These are phyloP conservation scores for Lactarius pseudohatsudake DNA, from an alignment of 768 basidiomycete genomes.

Conservation along the genomic window DNA sequence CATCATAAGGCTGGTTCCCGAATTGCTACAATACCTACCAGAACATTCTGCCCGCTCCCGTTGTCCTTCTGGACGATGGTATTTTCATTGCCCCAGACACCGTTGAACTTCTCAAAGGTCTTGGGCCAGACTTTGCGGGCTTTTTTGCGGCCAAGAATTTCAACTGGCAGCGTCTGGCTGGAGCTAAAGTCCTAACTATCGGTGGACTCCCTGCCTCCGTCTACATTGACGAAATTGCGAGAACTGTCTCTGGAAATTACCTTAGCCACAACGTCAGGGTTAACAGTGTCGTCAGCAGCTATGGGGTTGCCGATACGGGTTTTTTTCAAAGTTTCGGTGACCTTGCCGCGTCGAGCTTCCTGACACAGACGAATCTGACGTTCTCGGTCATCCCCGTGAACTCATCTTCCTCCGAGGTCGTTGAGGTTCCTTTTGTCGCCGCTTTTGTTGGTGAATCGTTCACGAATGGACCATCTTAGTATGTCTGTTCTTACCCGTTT, in stretches of 20 bases:
- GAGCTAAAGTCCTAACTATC: conserved; percentile 55
- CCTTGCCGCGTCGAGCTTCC: conserved; percentile 53
- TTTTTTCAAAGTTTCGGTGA: conserved; percentile 60
- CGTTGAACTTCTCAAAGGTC: conserved; percentile 47
- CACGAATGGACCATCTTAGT: conserved; percentile 54
- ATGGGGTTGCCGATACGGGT: conserved; percentile 41
- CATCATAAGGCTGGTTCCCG: conserved; percentile 51
- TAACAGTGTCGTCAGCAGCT: conserved; percentile 62
- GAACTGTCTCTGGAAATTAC: conserved; percentile 59
- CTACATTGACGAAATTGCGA: conserved; percentile 57
- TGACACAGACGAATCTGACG: conserved; percentile 46
- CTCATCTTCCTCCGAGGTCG: conserved; percentile 48
- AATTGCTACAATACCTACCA: conserved; percentile 46
- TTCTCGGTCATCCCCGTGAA: conserved; percentile 49
- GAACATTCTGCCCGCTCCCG: conserved; percentile 58
- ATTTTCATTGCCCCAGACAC: conserved; percentile 57
- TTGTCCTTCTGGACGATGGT: conserved; percentile 29
- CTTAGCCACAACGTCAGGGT: conserved; percentile 62
- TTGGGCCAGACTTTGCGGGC: conserved; percentile 46
- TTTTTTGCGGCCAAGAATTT: conserved; percentile 48
- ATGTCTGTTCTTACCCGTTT: conserved; percentile 29
- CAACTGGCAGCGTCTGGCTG: conserved; percentile 60
- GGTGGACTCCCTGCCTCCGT: conserved; percentile 51
- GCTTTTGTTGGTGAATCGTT: conserved; percentile 48
- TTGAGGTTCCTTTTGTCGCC: conserved; percentile 54